phyloP scores from a whole-genome alignment of 2,329 filamentous ascomycete species.

The Beauveria australis region DNA sequence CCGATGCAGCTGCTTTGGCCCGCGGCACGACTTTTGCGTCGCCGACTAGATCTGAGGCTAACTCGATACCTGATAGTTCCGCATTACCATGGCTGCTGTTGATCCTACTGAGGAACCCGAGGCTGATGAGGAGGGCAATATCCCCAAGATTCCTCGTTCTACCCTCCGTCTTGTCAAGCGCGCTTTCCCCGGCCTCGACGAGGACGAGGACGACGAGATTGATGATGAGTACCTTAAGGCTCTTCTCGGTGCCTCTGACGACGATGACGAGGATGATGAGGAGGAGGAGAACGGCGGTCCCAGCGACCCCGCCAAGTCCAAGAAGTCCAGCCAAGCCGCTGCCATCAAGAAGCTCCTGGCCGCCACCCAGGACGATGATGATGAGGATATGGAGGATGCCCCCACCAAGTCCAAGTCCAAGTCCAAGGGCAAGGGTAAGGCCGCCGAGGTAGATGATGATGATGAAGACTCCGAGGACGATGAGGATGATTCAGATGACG shows the following conservation, averaged over 20 bases:
- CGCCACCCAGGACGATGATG: slow-evolving; percentile 49
- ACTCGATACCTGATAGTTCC: slow-evolving; percentile 55
- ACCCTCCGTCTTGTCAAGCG: slow-evolving; percentile 87
- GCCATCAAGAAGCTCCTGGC: slow-evolving; percentile 71
- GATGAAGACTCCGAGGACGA: slow-evolving; percentile 47
- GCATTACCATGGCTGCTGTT: slow-evolving; percentile 97
- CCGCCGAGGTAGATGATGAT: slow-evolving; percentile 48
- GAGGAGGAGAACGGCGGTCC: slow-evolving; percentile 84
- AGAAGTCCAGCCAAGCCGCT: slow-evolving; percentile 75
- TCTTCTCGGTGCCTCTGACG: slow-evolving; percentile 44
- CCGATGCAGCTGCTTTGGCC: background rate
- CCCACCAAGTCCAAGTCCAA: slow-evolving; percentile 50
- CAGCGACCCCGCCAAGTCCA: slow-evolving; percentile 82
- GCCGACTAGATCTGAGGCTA: slow-evolving; percentile 19
- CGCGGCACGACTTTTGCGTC: background rate
- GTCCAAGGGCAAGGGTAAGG: slow-evolving; percentile 50
- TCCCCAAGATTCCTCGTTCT: slow-evolving; percentile 60
- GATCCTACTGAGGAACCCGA: slow-evolving; percentile 75
- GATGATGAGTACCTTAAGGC: slow-evolving; percentile 57
- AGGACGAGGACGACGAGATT: slow-evolving; percentile 55
- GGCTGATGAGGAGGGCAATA: slow-evolving; percentile 53
- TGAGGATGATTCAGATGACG: slow-evolving; percentile 48
- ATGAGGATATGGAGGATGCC: slow-evolving; percentile 58
- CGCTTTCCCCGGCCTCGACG: slow-evolving; percentile 48
- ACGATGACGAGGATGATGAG: slow-evolving; percentile 48